Conservation (phyloP, 2,329 filamentous ascomycete species). For the Nemania serpens region DNA sequence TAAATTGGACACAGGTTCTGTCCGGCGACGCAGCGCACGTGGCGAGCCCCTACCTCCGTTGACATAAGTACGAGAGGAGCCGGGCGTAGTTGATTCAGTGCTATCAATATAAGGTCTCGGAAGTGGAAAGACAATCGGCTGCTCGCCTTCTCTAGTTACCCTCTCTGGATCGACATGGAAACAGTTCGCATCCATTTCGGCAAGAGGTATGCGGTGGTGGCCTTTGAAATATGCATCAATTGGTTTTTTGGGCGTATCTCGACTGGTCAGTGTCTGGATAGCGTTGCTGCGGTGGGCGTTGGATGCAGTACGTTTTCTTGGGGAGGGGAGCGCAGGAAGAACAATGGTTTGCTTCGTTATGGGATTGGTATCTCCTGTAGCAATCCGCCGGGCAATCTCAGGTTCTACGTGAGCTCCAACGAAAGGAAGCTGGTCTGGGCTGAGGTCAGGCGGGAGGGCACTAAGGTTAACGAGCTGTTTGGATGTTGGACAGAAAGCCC, state of each 20-base stretch:
- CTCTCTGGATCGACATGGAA: constrained; percentile 58
- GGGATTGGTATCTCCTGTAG: constrained; percentile 82
- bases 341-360: constrained; percentile 76
- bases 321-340: constrained; percentile 48
- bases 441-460: constrained; percentile 64
- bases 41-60: constrained; percentile 41
- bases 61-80: constrained; percentile 39
- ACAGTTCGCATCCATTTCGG: constrained; percentile 67
- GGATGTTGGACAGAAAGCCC: constrained; percentile 83
- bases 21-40: constrained; percentile 54
- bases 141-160: constrained; percentile 54
- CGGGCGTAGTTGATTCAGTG: constrained; percentile 27
- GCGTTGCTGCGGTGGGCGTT: constrained; percentile 28
- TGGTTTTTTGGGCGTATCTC: constrained; percentile 49
- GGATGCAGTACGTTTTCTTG: constrained; percentile 45
- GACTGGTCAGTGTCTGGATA: constrained; percentile 30
- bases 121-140: constrained; percentile 62
- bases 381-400: constrained; percentile 73
- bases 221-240: constrained; percentile 61
- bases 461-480: constrained; percentile 77
- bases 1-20: constrained; percentile 56
- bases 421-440: constrained; percentile 74
- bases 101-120: constrained; percentile 61
- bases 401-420: constrained; percentile 76
- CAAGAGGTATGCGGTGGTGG: constrained; percentile 58